Conservation (phyloP, 148 eudicot species). For the Salicornia ramosissima region DNA sequence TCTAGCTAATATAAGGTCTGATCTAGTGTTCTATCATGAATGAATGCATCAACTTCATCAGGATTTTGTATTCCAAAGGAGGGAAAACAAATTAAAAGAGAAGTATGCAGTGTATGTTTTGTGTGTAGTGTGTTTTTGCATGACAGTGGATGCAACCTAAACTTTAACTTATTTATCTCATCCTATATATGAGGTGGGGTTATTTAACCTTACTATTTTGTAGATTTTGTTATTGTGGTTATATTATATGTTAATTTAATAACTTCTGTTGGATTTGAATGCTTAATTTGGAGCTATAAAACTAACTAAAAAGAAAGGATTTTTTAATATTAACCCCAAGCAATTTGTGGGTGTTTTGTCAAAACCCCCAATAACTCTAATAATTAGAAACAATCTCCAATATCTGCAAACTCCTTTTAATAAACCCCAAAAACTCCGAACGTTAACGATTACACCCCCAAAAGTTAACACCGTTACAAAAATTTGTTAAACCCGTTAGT, state of each 20-base stretch:
- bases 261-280: background rate
- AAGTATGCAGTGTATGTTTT: slow-evolving; percentile 9
- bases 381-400: too few relatives aligned
- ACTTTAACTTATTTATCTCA: slow-evolving; percentile 8
- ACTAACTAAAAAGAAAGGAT: too few relatives aligned
- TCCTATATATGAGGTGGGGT: background rate
- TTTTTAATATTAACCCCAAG: too few relatives aligned
- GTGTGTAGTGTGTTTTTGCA: slow-evolving; percentile 21
- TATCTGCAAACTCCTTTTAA: too few relatives aligned
- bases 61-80: background rate
- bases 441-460: too few relatives aligned
- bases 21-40: background rate
- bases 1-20: background rate
- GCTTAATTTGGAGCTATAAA: background rate
- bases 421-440: too few relatives aligned
- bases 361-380: too few relatives aligned
- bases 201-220: background rate
- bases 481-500: too few relatives aligned
- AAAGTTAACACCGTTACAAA: too few relatives aligned
- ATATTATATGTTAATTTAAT: background rate
- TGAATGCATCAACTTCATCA: background rate
- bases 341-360: too few relatives aligned
- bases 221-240: background rate
- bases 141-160: slow-evolving; percentile 15
- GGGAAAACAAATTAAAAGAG: background rate